Evolutionary conservation across 306 rosid genomes (phyloP).

Genomic region (Sicyos edulis): DNA sequence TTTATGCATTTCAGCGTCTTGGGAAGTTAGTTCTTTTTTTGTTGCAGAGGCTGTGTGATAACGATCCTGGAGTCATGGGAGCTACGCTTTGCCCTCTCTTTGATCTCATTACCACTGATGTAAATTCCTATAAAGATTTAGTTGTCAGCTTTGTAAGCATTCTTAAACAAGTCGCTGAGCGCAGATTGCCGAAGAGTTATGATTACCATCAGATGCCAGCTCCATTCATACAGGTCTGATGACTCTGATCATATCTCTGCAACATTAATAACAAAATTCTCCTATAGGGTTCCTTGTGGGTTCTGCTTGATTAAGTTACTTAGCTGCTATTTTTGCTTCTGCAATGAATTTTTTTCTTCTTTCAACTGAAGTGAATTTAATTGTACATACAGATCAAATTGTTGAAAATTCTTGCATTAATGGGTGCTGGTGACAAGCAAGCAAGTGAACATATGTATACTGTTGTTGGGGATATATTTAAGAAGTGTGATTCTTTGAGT

Average conservation of each 20-base stretch:
- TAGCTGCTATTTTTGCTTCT: slow-evolving; percentile 3
- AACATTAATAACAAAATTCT: not conserved
- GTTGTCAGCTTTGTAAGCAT: slow-evolving; percentile 79
- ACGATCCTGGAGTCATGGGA: slow-evolving; percentile 96
- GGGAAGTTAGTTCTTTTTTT: not conserved
- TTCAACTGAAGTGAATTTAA: slow-evolving; percentile 19
- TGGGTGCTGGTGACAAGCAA: slow-evolving; percentile 83
- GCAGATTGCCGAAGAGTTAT: slow-evolving; percentile 74
- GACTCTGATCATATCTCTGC: slow-evolving; percentile 9
- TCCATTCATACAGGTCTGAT: slow-evolving; percentile 71
- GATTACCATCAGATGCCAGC: slow-evolving; percentile 94
- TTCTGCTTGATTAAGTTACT: slow-evolving; percentile 6
- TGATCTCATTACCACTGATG: slow-evolving; percentile 54
- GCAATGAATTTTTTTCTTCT: slow-evolving; percentile 1
- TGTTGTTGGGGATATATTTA: slow-evolving; percentile 73
- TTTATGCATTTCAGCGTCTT: not conserved
- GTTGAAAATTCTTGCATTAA: slow-evolving; percentile 72
- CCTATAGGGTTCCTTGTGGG: not conserved
- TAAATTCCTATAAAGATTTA: slow-evolving; percentile 63
- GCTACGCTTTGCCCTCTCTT: slow-evolving; percentile 76
- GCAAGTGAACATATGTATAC: slow-evolving; percentile 85
- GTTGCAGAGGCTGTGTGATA: slow-evolving; percentile 57
- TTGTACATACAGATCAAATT: slow-evolving; percentile 60
- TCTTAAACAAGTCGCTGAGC: slow-evolving; percentile 84
- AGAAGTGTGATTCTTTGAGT: slow-evolving; percentile 61